A percentile compares a stretch with the other conserved stretches of the same genome.
Evolutionary conservation across 2,329 filamentous ascomycete genomes (phyloP).

Genomic region (Furcasterigmium furcatum): DNA sequence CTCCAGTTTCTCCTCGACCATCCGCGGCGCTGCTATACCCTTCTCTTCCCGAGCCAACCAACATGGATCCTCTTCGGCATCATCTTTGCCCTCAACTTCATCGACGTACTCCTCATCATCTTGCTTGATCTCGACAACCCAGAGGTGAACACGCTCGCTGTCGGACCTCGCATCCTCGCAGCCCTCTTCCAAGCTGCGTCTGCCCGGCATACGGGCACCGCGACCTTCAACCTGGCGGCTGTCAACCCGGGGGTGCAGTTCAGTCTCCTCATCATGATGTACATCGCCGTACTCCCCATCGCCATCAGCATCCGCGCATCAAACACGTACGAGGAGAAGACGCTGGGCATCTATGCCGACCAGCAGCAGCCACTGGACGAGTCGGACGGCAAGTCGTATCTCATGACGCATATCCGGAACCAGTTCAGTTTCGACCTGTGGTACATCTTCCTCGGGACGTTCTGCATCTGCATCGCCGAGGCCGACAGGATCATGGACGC

Average conservation of each 20-base stretch:
- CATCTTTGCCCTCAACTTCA: slow-evolving; percentile 47
- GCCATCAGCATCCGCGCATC: slow-evolving; percentile 58
- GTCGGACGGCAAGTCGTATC: slow-evolving; percentile 20
- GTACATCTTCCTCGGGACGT: slow-evolving; percentile 35
- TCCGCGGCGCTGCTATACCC: slow-evolving; percentile 59
- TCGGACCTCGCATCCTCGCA: slow-evolving; percentile 46
- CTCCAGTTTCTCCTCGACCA: slow-evolving; percentile 59
- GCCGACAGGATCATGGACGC: slow-evolving; percentile 2
- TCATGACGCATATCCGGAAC: slow-evolving; percentile 29
- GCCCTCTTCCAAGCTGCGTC: slow-evolving; percentile 56
- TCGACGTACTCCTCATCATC: slow-evolving; percentile 54
- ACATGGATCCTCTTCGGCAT: slow-evolving; percentile 55
- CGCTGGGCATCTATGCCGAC: slow-evolving; percentile 52
- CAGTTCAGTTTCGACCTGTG: slow-evolving; percentile 37
- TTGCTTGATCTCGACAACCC: slow-evolving; percentile 48
- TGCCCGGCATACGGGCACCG: slow-evolving; percentile 43
- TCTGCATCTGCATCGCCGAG: slow-evolving; percentile 25
- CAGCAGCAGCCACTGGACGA: slow-evolving; percentile 24
- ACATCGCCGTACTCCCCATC: slow-evolving; percentile 59
- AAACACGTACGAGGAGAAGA: slow-evolving; percentile 60
- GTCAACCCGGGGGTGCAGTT: slow-evolving; percentile 55
- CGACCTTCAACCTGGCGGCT: slow-evolving; percentile 44
- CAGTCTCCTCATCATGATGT: slow-evolving; percentile 63
- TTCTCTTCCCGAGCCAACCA: slow-evolving; percentile 56
- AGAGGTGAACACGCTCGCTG: slow-evolving; percentile 39